Conservation (phyloP, 176 grass and related monocot species). For the Ensete glaucum region DNA sequence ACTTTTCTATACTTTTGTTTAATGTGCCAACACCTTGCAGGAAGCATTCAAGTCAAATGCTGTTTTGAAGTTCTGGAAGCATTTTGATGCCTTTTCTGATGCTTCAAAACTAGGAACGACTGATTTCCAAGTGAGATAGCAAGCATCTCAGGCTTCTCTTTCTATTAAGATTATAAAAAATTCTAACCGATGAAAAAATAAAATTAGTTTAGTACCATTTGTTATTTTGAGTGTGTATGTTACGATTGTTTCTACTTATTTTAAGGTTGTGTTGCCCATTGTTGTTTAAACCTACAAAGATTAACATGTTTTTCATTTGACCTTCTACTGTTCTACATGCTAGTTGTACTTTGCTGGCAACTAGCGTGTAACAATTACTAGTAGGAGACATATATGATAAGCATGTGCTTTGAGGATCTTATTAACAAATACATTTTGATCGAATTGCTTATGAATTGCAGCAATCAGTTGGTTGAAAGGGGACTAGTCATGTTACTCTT, state of each 20-base stretch:
- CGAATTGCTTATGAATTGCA: not conserved
- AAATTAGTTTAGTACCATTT: not conserved
- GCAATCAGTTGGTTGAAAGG: too few species aligned
- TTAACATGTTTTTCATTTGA: too few species aligned
- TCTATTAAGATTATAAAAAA: slow-evolving; percentile 1
- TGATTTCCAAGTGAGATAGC: slow-evolving; percentile 55
- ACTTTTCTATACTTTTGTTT: not conserved
- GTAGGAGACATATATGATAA: not conserved
- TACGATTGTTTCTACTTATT: not conserved
- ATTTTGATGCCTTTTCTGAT: slow-evolving; percentile 64
- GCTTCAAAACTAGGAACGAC: slow-evolving; percentile 33
- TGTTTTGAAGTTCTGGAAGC: slow-evolving; percentile 69
- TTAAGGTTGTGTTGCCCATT: too few species aligned
- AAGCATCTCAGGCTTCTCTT: slow-evolving; percentile 9
- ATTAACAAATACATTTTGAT: not conserved
- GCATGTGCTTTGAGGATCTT: not conserved
- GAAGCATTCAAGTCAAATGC: slow-evolving; percentile 67
- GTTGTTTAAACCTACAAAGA: too few species aligned
- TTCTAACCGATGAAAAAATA: slow-evolving; percentile 3
- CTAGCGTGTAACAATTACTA: not conserved
- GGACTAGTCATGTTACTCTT: too few species aligned
- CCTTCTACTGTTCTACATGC: not conserved
- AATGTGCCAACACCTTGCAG: slow-evolving; percentile 30
- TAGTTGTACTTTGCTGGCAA: not conserved
- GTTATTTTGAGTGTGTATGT: not conserved